Evolutionary conservation across 2,329 filamentous ascomycete genomes (phyloP), one percentile per base, ranked within the genome.

Genomic region (Pseudogymnoascus sp.): DNA sequence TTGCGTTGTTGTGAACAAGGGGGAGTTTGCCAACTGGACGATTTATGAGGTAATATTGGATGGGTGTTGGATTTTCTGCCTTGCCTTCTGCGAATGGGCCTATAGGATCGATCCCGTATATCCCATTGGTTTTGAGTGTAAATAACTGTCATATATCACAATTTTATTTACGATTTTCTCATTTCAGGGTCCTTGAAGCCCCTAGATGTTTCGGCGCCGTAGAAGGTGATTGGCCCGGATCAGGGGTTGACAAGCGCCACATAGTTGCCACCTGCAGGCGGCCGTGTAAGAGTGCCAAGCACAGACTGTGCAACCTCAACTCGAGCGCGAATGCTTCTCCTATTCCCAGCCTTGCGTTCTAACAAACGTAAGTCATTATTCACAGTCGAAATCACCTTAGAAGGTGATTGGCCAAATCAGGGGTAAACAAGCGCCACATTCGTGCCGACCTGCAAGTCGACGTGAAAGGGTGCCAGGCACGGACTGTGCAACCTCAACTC

Each of bases 111-210:
- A 17, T 54, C n/a, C 47, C 26, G 47, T 54, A 54, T 21, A 21
- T 21, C 21, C 26, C 15, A 4, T 7, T 11, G n/a, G 13, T 54
- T 33, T 17, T 9, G 29, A 10, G 29, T 54, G 44, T 54, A 54
- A 54, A 54, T 54, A 54, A 15, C 29, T 54, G 47, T 35, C 29
- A 54, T 54, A 54, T 54, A 54, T 54, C 47, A 54, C 47, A 54
- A 35, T 54, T 17, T 21, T 17, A 54, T 17, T 17, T 33, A 33
- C 26, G 2, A 6, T 33, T 54, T 54, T 33, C 5, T 33, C 9
- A 33, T 33, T 50, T 54, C 4, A 10, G n/a, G n/a, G 26, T 6
- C 7, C 13, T 31, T 4, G 15, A 15, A 50, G 10, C 26, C 47
- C 47, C 47, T 33, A 50, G 31, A 31, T 54, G 29, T 33, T 26